Evolutionary conservation across 306 rosid genomes (phyloP).

Genomic region (Sphenostylis stenocarpa): DNA sequence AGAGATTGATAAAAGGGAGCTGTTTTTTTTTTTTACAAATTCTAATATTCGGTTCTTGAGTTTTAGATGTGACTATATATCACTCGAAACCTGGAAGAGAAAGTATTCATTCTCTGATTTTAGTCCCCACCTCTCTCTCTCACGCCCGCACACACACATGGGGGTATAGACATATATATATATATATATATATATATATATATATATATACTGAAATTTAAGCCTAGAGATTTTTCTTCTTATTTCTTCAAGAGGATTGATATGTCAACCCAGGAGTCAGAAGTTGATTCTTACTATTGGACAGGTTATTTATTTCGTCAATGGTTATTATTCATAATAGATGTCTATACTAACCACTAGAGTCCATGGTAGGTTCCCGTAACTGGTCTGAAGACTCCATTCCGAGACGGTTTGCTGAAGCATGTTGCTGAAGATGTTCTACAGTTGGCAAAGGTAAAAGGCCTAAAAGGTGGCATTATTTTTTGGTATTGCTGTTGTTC

Average conservation of each 20-base stretch:
- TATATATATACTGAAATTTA: background rate
- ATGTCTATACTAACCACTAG: constrained; percentile 33
- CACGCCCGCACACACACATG: background rate
- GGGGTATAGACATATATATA: no score
- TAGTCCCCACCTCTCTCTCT: background rate
- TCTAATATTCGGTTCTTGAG: constrained; percentile 19
- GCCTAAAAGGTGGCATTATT: constrained; percentile 8
- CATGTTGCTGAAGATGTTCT: constrained; percentile 92
- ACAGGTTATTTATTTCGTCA: background rate
- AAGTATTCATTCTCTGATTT: background rate
- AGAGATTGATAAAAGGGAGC: background rate
- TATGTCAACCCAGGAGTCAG: background rate
- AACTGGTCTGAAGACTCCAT: constrained; percentile 88
- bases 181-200: no score
- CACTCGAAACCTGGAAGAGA: background rate
- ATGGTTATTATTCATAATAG: constrained; percentile 16
- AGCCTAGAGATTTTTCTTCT: background rate
- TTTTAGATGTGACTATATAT: background rate
- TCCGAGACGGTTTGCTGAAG: constrained; percentile 87
- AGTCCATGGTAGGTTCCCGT: constrained; percentile 60
- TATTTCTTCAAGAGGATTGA: constrained; percentile 11
- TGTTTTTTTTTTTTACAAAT: background rate
- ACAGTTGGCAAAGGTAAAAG: constrained; percentile 70
- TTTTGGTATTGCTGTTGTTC: constrained; percentile 17
- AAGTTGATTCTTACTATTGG: background rate